phyloP scores from a whole-genome alignment of 2,329 filamentous ascomycete species.

The Penicillium sp. region DNA sequence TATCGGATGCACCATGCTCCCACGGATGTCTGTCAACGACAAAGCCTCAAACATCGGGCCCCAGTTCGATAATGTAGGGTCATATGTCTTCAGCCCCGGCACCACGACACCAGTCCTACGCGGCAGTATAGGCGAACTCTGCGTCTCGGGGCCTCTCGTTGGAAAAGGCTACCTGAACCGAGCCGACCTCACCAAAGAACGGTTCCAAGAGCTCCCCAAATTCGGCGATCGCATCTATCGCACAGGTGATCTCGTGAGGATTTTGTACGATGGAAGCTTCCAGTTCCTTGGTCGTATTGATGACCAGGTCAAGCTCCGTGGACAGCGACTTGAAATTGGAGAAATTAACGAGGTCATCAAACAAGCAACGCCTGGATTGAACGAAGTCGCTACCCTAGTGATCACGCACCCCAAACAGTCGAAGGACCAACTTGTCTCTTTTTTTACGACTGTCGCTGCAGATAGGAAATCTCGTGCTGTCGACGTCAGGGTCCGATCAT shows the following conservation, averaged over 20 bases:
- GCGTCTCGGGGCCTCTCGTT: constrained; percentile 75
- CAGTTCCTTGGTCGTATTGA: constrained; percentile 82
- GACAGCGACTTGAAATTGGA: constrained; percentile 77
- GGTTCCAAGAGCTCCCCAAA: constrained; percentile 58
- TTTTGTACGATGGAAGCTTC: constrained; percentile 71
- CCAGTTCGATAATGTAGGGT: constrained; percentile 79
- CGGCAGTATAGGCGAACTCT: constrained; percentile 78
- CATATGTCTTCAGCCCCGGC: constrained; percentile 63
- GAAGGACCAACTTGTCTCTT: constrained; percentile 77
- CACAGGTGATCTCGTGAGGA: constrained; percentile 77
- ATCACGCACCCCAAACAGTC: constrained; percentile 60
- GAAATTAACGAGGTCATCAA: constrained; percentile 83
- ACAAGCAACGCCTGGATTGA: constrained; percentile 47
- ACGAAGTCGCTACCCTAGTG: constrained; percentile 69
- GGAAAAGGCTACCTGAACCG: constrained; percentile 82
- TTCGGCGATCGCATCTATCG: constrained; percentile 64
- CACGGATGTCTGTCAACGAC: constrained; percentile 66
- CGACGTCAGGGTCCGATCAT: constrained; percentile 31
- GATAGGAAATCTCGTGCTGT: constrained; percentile 15
- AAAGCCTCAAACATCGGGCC: constrained; percentile 79
- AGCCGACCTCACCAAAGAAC: constrained; percentile 63
- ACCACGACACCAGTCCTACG: constrained; percentile 63
- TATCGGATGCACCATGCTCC: constrained; percentile 83
- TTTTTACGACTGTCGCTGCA: constrained; percentile 43
- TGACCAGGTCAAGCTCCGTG: constrained; percentile 84